Evolutionary conservation across 164 flowering plant genomes (phyloP), one percentile per base, ranked within the genome.

Genomic region (Akebia trifoliata): DNA sequence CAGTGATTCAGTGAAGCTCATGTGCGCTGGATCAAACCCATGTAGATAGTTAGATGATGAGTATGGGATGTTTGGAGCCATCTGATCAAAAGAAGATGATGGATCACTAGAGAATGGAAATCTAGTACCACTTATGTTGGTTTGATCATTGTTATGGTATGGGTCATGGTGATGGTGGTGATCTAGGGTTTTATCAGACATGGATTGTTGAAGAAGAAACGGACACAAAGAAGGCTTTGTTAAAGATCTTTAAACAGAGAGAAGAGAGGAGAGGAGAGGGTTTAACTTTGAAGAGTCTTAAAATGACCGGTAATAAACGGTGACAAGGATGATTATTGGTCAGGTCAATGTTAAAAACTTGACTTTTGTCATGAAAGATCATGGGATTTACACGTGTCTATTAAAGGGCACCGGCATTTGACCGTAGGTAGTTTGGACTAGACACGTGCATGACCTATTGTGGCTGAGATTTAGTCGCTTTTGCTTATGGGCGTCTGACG

Each of bases 1-100:
- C 1, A 78, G 54, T 50, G 39, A 67, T 22, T 75, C 72, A 21
- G 72, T 68, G 74, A 70, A 72, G 66, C 63, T 74, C 66, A 66
- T 53, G 48, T 12, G 42, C 14, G 53, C 31, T 50, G 72, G 66
- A 60, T 68, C 73, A 28, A 64, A 64, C n/a, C 53, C 59, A 28
- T 69, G 61, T 14, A 29, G 63, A 63, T 55, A 29, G 24, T 24
- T 14, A 21, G 61, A 26, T 8, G 28, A 47, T 21, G 10, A 15
- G 9, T 17, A 32, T n/a, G 46, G 3, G 31, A 25, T 12, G 35
- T 34, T 44, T 25, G 25, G 48, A 20, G 25, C n/a, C n/a, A n/a
- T n/a, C n/a, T n/a, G n/a, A n/a, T n/a, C 25, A 20, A 2, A 2
- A 6, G 47, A 43, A 8, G 47, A 21, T 15, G 44, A 40, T 15